These are phyloP conservation scores for Ceratocystis ficicola DNA, from an alignment of 2,329 filamentous ascomycete genomes.

Conservation along the genomic window DNA sequence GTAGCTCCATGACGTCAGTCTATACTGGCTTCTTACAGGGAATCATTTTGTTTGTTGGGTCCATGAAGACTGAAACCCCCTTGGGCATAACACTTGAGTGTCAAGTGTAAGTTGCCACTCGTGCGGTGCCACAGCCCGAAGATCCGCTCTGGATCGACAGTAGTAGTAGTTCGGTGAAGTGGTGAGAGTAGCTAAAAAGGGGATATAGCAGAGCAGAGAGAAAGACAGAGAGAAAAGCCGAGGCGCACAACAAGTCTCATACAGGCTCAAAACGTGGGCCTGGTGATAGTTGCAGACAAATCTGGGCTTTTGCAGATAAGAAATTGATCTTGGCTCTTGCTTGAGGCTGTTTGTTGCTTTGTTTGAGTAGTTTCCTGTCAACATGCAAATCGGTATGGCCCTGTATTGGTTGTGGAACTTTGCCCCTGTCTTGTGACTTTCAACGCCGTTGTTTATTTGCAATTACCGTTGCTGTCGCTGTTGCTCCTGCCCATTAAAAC, in stretches of 20 bases:
- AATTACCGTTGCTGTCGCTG: conserved; percentile 10
- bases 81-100: conserved; percentile 14
- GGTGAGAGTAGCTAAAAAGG: neutral
- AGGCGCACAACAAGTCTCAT: neutral
- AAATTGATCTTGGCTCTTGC: neutral
- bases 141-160: neutral
- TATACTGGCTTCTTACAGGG: conserved; percentile 17
- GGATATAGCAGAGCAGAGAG: neutral
- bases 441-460: neutral
- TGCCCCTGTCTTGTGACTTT: neutral
- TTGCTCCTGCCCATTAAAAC: conserved; percentile 1
- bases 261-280: too few species aligned
- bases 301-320: neutral
- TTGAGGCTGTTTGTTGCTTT: neutral
- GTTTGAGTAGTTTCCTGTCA: conserved; percentile 2
- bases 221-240: neutral
- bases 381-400: neutral
- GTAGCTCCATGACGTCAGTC: neutral
- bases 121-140: neutral
- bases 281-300: neutral
- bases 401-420: neutral
- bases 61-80: conserved; percentile 20
- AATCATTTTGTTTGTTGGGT: conserved; percentile 21
- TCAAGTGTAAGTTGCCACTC: neutral
- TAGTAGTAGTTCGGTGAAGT: neutral